Evolutionary conservation across 139 green algal species (phyloP).

Genomic region (Closterium sp.): DNA sequence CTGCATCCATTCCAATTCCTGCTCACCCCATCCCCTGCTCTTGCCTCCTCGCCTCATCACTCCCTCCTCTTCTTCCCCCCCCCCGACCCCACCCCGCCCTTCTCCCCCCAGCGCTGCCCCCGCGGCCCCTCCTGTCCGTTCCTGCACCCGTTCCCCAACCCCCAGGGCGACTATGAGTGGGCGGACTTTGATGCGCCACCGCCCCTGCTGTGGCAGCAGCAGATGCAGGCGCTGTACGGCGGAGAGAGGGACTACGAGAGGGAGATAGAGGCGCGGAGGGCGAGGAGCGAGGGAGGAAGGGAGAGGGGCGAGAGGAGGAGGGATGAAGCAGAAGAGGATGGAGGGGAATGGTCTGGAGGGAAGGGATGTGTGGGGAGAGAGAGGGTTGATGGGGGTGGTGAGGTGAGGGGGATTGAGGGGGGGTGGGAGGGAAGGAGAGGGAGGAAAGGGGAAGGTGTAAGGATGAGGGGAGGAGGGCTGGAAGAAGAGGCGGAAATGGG

Average conservation of each 20-base stretch:
- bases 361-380: neutral
- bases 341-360: neutral
- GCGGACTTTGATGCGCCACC: conserved; percentile 26
- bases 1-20: no score
- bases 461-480: neutral
- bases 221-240: conserved; percentile 12
- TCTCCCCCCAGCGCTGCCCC: conserved; percentile 1
- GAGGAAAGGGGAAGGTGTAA: neutral
- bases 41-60: neutral
- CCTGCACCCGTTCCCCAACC: conserved; percentile 40
- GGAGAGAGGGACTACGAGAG: neutral
- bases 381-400: neutral
- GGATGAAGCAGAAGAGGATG: neutral
- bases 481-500: neutral
- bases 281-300: neutral
- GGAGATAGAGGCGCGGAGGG: neutral
- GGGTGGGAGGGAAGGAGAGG: neutral
- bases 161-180: conserved; percentile 25
- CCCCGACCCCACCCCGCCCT: neutral
- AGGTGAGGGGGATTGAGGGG: neutral
- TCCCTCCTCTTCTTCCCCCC: neutral
- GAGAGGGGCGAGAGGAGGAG: neutral
- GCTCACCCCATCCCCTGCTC: no score
- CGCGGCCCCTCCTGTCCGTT: conserved; percentile 27
- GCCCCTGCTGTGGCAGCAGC: conserved; percentile 1